Percentiles rank a stretch among this genome's conserved stretches.
Evolutionary conservation across 768 basidiomycete genomes (phyloP).

Genomic region (Leccinum boreale): DNA sequence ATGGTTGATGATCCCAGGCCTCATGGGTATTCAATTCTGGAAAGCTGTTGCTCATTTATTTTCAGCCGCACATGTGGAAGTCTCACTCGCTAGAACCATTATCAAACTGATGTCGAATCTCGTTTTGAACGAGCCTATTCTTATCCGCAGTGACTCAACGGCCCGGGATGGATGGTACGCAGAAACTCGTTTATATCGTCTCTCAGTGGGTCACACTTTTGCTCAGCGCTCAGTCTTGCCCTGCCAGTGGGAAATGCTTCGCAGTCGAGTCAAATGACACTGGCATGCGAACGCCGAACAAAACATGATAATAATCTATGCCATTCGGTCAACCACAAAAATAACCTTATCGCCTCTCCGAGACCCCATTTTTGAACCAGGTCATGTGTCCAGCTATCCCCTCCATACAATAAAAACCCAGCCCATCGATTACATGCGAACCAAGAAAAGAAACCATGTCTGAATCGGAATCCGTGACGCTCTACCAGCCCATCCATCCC

Average conservation of each 20-base stretch:
- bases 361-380: conserved; percentile 7
- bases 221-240: background rate
- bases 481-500: conserved; percentile 55
- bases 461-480: background rate
- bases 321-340: background rate
- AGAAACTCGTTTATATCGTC: background rate
- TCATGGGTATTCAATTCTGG: too few relatives aligned
- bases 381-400: conserved; percentile 9
- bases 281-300: background rate
- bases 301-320: background rate
- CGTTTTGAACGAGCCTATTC: background rate
- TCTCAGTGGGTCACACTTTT: background rate
- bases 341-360: background rate
- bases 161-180: background rate
- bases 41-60: too few relatives aligned
- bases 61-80: too few relatives aligned
- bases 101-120: too few relatives aligned
- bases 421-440: background rate
- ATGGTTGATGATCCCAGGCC: too few relatives aligned
- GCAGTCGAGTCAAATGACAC: background rate
- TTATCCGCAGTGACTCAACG: background rate
- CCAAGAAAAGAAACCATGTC: conserved; percentile 8
- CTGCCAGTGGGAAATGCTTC: background rate
- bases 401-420: background rate
- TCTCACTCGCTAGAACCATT: too few relatives aligned